These are phyloP conservation scores for Dimocarpus longan DNA, from an alignment of 345 rosid species.

Conservation along the genomic window DNA sequence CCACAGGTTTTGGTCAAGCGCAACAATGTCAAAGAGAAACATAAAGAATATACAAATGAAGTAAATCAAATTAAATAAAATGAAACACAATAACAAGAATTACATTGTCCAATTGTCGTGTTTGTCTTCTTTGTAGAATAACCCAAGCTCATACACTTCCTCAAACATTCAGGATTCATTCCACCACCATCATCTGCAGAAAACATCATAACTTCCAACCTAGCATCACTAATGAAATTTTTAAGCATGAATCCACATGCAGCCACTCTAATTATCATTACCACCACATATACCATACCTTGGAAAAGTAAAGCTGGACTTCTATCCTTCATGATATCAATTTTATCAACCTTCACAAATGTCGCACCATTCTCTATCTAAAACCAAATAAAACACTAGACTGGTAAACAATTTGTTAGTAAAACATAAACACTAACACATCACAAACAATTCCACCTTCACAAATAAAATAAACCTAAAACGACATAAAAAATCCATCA, in stretches of 20 bases:
- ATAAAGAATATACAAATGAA: too few species aligned
- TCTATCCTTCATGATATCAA: slow-evolving; percentile 63
- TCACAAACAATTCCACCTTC: not conserved
- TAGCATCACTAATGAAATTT: slow-evolving; percentile 14
- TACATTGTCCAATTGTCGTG: slow-evolving; percentile 92
- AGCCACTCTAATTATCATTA: not conserved
- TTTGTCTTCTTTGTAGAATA: slow-evolving; percentile 92
- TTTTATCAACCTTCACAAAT: slow-evolving; percentile 81
- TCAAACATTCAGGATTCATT: slow-evolving; percentile 76
- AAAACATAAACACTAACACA: not conserved
- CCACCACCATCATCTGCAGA: slow-evolving; percentile 93
- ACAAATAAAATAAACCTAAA: not conserved
- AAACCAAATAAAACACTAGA: slow-evolving; percentile 22
- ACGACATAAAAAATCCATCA: not conserved
- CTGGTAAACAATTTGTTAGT: not conserved
- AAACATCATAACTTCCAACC: slow-evolving; percentile 12
- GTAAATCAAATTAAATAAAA: slow-evolving; percentile 13
- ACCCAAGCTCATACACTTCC: slow-evolving; percentile 98
- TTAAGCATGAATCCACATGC: slow-evolving; percentile 1
- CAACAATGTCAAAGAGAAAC: slow-evolving; percentile 1
- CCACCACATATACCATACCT: slow-evolving; percentile 42
- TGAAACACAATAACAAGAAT: slow-evolving; percentile 19
- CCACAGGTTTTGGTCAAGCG: not conserved
- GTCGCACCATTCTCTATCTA: slow-evolving; percentile 89
- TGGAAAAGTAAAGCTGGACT: slow-evolving; percentile 84